These are phyloP conservation scores for Rubroshorea leprosula DNA, from an alignment of 345 rosid genomes.

Conservation along the genomic window DNA sequence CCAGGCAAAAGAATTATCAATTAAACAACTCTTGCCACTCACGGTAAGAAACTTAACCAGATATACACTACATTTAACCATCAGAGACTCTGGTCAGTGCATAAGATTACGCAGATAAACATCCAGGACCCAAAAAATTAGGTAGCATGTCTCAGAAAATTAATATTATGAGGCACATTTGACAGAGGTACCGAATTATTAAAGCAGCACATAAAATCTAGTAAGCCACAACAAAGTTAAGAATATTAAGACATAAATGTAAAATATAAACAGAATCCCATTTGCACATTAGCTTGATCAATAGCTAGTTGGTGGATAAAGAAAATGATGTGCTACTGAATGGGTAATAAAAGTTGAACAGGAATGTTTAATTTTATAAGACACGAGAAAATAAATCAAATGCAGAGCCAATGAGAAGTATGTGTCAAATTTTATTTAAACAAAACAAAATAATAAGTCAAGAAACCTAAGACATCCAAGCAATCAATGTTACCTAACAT, in stretches of 20 bases:
- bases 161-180: background rate
- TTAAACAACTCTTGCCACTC: constrained; percentile 1
- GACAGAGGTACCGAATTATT: background rate
- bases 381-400: too few species aligned
- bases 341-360: too few species aligned
- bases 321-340: background rate
- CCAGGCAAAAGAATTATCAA: background rate
- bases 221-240: background rate
- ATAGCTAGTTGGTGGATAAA: background rate
- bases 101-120: background rate
- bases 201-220: background rate
- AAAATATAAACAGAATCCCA: too few species aligned
- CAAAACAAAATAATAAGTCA: too few species aligned
- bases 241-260: too few species aligned
- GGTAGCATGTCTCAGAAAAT: background rate
- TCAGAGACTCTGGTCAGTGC: background rate
- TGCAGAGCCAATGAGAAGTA: too few species aligned
- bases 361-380: too few species aligned
- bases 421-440: too few species aligned
- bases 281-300: background rate
- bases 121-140: background rate
- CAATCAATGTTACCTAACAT: background rate
- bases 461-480: background rate
- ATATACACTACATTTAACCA: constrained; percentile 7
- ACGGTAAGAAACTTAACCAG: background rate